Percentiles rank a stretch among this genome's conserved stretches.
These are phyloP conservation scores for Pythium plurisporium DNA, from an alignment of 352 stramenopile species.

Conservation along the genomic window DNA sequence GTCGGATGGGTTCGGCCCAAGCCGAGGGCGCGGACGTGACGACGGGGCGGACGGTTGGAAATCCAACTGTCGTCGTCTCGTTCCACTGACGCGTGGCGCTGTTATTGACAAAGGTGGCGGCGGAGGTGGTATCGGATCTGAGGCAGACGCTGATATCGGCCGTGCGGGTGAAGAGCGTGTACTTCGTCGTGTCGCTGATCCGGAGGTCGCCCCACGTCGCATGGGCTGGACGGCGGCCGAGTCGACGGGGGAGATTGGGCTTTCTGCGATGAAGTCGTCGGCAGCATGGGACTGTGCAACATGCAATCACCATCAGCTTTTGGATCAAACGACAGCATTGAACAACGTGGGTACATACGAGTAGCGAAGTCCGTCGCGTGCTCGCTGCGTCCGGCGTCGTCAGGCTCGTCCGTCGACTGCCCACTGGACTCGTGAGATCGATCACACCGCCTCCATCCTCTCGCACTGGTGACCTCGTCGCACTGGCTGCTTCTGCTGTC, in stretches of 20 bases:
- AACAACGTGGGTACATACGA: not conserved
- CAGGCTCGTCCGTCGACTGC: slow-evolving; percentile 11
- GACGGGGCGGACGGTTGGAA: slow-evolving; percentile 23
- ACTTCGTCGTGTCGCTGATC: not conserved
- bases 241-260: slow-evolving; percentile 30
- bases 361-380: not conserved
- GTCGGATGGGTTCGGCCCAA: slow-evolving; percentile 13
- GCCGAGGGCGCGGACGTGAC: slow-evolving; percentile 20
- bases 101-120: not conserved
- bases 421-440: slow-evolving; percentile 50
- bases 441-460: slow-evolving; percentile 33
- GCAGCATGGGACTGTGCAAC: slow-evolving; percentile 11
- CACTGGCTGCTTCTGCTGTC: not conserved
- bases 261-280: slow-evolving; percentile 58
- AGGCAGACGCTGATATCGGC: not conserved
- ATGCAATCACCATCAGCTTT: no score
- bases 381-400: not conserved
- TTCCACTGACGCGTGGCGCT: not conserved
- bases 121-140: not conserved
- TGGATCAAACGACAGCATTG: not conserved
- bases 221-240: not conserved
- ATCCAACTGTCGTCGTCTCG: slow-evolving; percentile 32
- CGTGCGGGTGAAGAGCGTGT: not conserved
- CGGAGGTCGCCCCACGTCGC: not conserved
- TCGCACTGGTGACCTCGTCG: not conserved